These are phyloP conservation scores for Saccharata proteae DNA, from an alignment of 2,329 filamentous ascomycete genomes.

Conservation along the genomic window DNA sequence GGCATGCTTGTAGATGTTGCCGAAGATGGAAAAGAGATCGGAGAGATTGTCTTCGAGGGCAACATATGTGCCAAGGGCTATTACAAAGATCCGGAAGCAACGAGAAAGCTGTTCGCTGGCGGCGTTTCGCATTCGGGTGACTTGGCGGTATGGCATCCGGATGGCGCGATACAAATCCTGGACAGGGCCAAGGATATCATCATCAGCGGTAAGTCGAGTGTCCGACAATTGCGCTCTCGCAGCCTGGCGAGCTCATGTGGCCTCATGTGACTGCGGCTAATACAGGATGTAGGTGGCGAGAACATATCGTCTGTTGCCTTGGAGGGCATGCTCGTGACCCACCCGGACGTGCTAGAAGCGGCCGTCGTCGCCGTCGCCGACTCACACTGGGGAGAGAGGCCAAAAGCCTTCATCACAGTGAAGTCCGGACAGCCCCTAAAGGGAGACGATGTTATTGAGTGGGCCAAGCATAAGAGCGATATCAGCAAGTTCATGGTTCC, in stretches of 20 bases:
- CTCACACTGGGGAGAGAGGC: conserved; percentile 89
- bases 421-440: conserved; percentile 50
- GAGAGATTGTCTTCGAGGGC: conserved; percentile 74
- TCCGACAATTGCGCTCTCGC: background rate
- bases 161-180: conserved; percentile 82
- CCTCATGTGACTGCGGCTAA: background rate
- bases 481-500: conserved; percentile 89
- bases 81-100: conserved; percentile 80
- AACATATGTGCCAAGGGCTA: conserved; percentile 92
- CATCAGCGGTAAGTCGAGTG: conserved; percentile 58
- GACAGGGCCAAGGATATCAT: conserved; percentile 97
- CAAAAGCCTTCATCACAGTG: conserved; percentile 83
- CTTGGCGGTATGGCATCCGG: conserved; percentile 82
- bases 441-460: conserved; percentile 63
- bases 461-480: conserved; percentile 67
- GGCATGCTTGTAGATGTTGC: conserved; percentile 49
- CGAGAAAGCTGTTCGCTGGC: conserved; percentile 73
- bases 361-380: conserved; percentile 82
- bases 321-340: conserved; percentile 77
- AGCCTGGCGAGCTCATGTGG: background rate
- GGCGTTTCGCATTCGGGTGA: conserved; percentile 84
- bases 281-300: conserved; percentile 60
- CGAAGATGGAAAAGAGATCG: conserved; percentile 62
- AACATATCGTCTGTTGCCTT: conserved; percentile 93
- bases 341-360: conserved; percentile 81